These are phyloP conservation scores for Suillus discolor DNA, from an alignment of 768 basidiomycete genomes.

Conservation along the genomic window DNA sequence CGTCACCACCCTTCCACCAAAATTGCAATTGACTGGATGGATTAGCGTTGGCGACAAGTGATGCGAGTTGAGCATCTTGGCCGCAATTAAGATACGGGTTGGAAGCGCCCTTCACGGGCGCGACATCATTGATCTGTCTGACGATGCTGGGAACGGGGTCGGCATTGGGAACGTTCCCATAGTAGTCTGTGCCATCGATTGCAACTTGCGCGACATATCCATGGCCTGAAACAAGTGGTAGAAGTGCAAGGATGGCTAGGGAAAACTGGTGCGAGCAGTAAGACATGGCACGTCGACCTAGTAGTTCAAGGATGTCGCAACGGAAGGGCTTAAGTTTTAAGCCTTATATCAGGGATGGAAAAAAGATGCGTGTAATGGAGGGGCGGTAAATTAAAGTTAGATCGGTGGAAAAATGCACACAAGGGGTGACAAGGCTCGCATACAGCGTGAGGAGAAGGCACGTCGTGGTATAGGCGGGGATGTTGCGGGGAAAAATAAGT, in stretches of 20 bases:
- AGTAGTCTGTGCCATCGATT: conserved; percentile 47
- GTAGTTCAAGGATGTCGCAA: not conserved
- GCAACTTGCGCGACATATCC: conserved; percentile 45
- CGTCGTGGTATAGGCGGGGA: conserved; percentile 11
- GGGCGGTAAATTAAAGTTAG: conserved; percentile 1
- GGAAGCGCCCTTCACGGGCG: conserved; percentile 56
- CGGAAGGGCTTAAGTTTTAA: not conserved
- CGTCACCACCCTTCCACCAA: conserved; percentile 54
- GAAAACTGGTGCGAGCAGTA: conserved; percentile 1
- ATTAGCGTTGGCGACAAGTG: conserved; percentile 54
- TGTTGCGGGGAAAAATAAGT: conserved; percentile 19
- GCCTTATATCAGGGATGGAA: not conserved
- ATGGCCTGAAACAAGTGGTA: conserved; percentile 36
- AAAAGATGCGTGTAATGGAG: conserved; percentile 5
- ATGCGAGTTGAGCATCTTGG: conserved; percentile 48
- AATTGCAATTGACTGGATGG: conserved; percentile 60
- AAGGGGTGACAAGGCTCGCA: conserved; percentile 11
- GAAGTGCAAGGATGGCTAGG: conserved; percentile 10
- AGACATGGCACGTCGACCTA: not conserved
- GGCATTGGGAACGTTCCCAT: conserved; percentile 46
- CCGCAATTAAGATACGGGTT: conserved; percentile 67
- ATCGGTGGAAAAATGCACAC: conserved; percentile 11
- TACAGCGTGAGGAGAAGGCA: conserved; percentile 5
- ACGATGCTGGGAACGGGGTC: conserved; percentile 42
- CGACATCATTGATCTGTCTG: conserved; percentile 44